Percentiles rank a stretch among this genome's conserved stretches.
Evolutionary conservation across 2,329 filamentous ascomycete genomes (phyloP).

Genomic region (Colletotrichum neosansevieriae): DNA sequence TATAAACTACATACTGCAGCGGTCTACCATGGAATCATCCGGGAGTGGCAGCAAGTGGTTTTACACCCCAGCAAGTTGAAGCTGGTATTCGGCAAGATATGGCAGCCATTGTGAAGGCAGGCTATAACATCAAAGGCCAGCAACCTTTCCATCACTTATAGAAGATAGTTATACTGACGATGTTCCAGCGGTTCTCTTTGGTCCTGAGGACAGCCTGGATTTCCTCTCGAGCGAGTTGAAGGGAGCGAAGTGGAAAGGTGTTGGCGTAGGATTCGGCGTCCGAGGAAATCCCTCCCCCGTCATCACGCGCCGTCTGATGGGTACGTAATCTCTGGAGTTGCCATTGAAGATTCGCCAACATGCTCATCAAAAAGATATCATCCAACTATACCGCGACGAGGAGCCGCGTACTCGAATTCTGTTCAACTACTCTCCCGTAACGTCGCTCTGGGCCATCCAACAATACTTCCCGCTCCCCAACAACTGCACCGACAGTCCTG

Average conservation of each 20-base stretch:
- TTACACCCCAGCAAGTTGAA: slow-evolving; percentile 32
- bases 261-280: slow-evolving; percentile 34
- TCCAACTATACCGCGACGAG: slow-evolving; percentile 32
- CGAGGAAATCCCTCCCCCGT: slow-evolving; percentile 25
- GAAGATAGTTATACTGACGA: background rate
- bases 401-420: slow-evolving; percentile 26
- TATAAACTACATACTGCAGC: background rate
- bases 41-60: slow-evolving; percentile 22
- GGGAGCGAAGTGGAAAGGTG: slow-evolving; percentile 28
- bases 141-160: no score
- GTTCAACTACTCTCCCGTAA: slow-evolving; percentile 34
- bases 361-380: background rate
- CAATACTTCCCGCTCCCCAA: slow-evolving; percentile 27
- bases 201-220: slow-evolving; percentile 24
- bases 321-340: background rate
- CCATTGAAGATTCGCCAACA: background rate
- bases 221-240: slow-evolving; percentile 15
- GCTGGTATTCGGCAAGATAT: slow-evolving; percentile 31
- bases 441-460: slow-evolving; percentile 32
- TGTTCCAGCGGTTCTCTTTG: slow-evolving; percentile 20
- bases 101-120: slow-evolving; percentile 24
- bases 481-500: slow-evolving; percentile 13
- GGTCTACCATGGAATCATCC: slow-evolving; percentile 37
- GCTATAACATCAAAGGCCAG: slow-evolving; percentile 35
- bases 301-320: slow-evolving; percentile 29